Evolutionary conservation across 768 basidiomycete genomes (phyloP).

Genomic region (Termitomyces sp.): DNA sequence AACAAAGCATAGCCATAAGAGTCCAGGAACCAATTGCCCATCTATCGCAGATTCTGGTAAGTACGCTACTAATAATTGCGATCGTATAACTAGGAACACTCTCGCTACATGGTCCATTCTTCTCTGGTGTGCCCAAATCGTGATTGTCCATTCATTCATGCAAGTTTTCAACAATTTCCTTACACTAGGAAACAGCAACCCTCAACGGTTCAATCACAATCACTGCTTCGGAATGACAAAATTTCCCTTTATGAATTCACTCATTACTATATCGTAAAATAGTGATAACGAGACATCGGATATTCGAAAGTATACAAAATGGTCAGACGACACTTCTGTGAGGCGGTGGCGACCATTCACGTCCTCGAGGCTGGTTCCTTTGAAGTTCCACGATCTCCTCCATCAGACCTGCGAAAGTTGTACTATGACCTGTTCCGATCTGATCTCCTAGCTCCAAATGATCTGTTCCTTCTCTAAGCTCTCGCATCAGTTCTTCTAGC

Average conservation of each 20-base stretch:
- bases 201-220: too few species aligned
- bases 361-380: background rate
- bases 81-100: too few species aligned
- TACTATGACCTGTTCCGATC: constrained; percentile 3
- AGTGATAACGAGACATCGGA: background rate
- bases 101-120: too few species aligned
- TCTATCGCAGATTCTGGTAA: too few species aligned
- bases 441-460: background rate
- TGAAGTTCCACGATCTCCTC: background rate
- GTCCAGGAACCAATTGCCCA: too few species aligned
- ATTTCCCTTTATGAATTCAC: background rate
- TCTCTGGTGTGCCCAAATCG: too few species aligned
- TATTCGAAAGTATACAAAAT: background rate
- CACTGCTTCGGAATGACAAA: background rate
- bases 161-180: background rate
- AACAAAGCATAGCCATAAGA: too few species aligned
- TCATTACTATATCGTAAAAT: background rate
- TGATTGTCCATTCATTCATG: too few species aligned
- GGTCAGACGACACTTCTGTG: background rate
- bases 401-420: background rate
- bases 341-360: background rate
- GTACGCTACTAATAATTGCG: too few species aligned
- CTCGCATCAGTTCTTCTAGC: constrained; percentile 2
- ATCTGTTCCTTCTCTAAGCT: constrained; percentile 1
- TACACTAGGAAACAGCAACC: too few species aligned